Base-by-base conservation (phyloP, 2,329 filamentous ascomycete genomes). In the Leptographium lundbergii region DNA sequence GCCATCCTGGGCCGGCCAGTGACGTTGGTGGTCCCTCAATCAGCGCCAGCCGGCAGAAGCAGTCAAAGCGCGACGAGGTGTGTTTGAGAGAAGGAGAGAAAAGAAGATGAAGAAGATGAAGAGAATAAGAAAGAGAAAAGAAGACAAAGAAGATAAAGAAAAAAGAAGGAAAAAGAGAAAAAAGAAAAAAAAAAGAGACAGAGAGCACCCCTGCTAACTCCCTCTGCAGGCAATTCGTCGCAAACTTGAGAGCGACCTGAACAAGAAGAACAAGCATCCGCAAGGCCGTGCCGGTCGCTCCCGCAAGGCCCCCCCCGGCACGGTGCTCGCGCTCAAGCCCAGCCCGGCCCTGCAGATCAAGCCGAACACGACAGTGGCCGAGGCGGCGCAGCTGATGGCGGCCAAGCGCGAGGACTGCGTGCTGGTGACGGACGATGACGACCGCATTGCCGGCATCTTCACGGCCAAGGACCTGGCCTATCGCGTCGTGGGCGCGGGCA, bases 401-500 rank as follows among this genome's bases (percentile, higher is more conserved):
- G 94, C 94, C 56, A 99, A 99, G 81, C 83, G 94, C 67, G 94
- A 99, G 73, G 94, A 99, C 72, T 99, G 94, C 69, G 94, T 99
- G 47, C 77, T 99, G 62, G 94, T 99, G 27, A 99, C 94, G 50
- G 94, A 99, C 71, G 92, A 97, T 65, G 91, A 99, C 73, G 94
- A 99, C 69, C 84, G 94, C 54, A 99, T 99, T 74, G 89, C 94
- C 52, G 94, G 94, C 75, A 99, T 99, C 72, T 99, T 99, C 73
- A 99, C 94, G 0, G 94, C 94, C 65, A 99, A 99, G 78, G 94
- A 99, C 77, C 79, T 99, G 70, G 94, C 94, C 22, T 99, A 97
- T 78, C 86, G 94, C 60, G 94, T 99, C 13, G 92, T 99, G 29
- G 94, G 92, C 59, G 84, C 86, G 59, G 94, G 94, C 32, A 81